Percentiles rank a stretch among this genome's conserved stretches.
phyloP scores from a whole-genome alignment of 257 asterid species.

The Nicotiana obtusifolia region DNA sequence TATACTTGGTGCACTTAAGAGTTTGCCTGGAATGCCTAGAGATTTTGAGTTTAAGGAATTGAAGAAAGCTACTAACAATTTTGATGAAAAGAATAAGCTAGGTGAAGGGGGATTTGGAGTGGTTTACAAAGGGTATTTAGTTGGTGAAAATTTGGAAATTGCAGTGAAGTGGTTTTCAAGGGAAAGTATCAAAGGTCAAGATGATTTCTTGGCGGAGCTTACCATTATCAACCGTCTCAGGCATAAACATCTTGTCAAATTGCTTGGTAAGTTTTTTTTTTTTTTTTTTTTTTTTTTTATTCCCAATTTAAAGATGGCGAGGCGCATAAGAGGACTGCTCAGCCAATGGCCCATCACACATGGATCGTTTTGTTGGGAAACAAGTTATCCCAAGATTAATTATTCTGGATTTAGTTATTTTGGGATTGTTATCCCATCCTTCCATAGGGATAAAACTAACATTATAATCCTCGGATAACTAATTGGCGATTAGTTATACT shows the following conservation, averaged over 20 bases:
- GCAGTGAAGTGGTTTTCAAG: conserved; percentile 83
- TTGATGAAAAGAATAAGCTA: conserved; percentile 60
- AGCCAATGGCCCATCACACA: too few relatives aligned
- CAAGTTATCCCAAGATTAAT: too few relatives aligned
- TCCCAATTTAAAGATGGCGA: too few relatives aligned
- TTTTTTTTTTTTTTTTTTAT: too few relatives aligned
- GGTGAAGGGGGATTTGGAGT: conserved; percentile 92
- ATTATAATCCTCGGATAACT: too few relatives aligned
- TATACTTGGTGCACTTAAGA: conserved; percentile 50
- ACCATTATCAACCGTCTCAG: conserved; percentile 83
- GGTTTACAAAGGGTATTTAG: conserved; percentile 59
- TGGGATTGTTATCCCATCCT: too few relatives aligned
- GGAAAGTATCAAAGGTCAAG: conserved; percentile 66
- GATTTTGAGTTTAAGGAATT: conserved; percentile 60
- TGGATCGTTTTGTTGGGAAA: too few relatives aligned
- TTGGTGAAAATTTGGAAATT: conserved; percentile 50
- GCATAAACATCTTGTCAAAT: conserved; percentile 73
- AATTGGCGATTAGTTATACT: too few relatives aligned
- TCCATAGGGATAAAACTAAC: too few relatives aligned
- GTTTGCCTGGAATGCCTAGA: conserved; percentile 70
- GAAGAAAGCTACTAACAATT: conserved; percentile 64
- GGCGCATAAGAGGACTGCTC: too few relatives aligned
- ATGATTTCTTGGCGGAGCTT: conserved; percentile 85
- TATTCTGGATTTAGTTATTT: too few relatives aligned
- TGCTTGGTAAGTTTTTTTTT: conserved; percentile 47